These are phyloP conservation scores for Phaffomyces antillensis DNA, from an alignment of 805 yeast genomes.

Conservation along the genomic window DNA sequence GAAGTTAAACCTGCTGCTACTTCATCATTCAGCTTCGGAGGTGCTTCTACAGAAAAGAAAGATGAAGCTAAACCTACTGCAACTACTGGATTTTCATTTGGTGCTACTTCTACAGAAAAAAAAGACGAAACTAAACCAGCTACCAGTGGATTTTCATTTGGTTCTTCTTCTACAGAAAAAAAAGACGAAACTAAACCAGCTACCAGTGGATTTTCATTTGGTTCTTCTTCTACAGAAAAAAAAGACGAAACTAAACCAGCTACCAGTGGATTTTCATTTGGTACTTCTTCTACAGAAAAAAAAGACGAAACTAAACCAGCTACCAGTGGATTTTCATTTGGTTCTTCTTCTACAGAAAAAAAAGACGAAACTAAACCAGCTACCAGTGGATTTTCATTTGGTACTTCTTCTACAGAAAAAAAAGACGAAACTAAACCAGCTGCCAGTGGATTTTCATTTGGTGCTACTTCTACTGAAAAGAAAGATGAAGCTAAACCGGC, in stretches of 20 bases:
- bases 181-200: slow-evolving; percentile 10
- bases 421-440: slow-evolving; percentile 11
- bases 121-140: slow-evolving; percentile 7
- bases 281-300: slow-evolving; percentile 8
- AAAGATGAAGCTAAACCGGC: slow-evolving; percentile 7
- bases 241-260: slow-evolving; percentile 12
- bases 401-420: slow-evolving; percentile 8
- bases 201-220: slow-evolving; percentile 5
- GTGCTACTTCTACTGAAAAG: slow-evolving; percentile 11
- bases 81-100: slow-evolving; percentile 22
- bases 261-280: slow-evolving; percentile 19
- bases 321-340: slow-evolving; percentile 12
- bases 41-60: neutral
- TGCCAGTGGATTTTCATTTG: slow-evolving; percentile 21
- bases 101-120: slow-evolving; percentile 11
- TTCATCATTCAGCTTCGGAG: slow-evolving; percentile 17
- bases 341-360: slow-evolving; percentile 6
- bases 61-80: slow-evolving; percentile 1
- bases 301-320: slow-evolving; percentile 11
- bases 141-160: slow-evolving; percentile 18
- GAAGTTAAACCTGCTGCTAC: slow-evolving; percentile 10
- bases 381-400: slow-evolving; percentile 19
- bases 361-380: slow-evolving; percentile 12
- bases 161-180: slow-evolving; percentile 5
- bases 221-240: slow-evolving; percentile 6